Evolutionary conservation across 495 filamentous ascomycete genomes (phyloP), one percentile per base, ranked within the genome.

Genomic region (Lichina pygmaea): DNA sequence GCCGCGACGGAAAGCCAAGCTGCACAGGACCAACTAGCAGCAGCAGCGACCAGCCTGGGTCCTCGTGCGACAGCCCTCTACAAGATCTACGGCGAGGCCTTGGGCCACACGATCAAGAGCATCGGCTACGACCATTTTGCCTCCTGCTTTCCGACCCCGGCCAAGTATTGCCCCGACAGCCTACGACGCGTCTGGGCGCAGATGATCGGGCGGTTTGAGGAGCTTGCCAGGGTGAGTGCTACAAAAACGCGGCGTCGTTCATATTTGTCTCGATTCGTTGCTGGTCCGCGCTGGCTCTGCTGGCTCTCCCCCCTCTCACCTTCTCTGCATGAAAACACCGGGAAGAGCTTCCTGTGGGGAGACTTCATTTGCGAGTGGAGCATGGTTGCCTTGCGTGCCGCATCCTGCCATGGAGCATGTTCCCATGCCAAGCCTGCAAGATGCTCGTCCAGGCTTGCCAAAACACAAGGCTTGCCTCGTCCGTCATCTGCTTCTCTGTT

Each of bases 61-160:
- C 75, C 70, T 6, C 82, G 83, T 60, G 85, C 84, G 13, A 58
- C 67, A 12, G 70, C 72, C 36, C 66, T 94, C 36, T 66, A 73
- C 50, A 67, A 73, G 40, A 65, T 89, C 42, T 86, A 81, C 59
- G 62, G 65, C 38, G 64, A 73, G 36, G 75, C 80, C 0, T 66
- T 91, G 11, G 62, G 64, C 9, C 68, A 77, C 48, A 81, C 83
- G 2, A 66, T 91, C 6, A 68, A 67, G 47, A 77, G 78, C 49
- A 73, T 82, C 57, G 74, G 67, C 34, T 81, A 78, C 57, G 64
- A 66, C 42, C 85, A 83, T 54, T 93, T 97, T 55, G 67, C 76
- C 0, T 64, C 75, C 16, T 97, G 89, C 57, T 97, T 92, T 58
- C 89, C 89, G 0, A 86, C 81, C 3, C 68, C 83, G 7, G 78